These are phyloP conservation scores for Schizophyllum amplum DNA, from an alignment of 1,284 basidiomycete species.

Conservation along the genomic window DNA sequence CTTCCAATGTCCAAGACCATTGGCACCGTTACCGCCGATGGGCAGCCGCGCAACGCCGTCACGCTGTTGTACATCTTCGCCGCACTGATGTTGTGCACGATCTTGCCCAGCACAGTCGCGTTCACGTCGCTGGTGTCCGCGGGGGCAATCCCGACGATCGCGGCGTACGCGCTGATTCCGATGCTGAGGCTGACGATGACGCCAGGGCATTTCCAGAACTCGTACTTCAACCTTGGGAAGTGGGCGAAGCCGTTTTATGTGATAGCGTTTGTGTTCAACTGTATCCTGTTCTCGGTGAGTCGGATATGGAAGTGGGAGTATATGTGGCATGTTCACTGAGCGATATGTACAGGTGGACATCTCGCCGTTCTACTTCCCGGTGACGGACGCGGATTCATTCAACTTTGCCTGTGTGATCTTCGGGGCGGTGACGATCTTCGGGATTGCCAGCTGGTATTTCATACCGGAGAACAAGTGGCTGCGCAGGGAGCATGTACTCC, in stretches of 20 bases:
- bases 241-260: constrained; percentile 63
- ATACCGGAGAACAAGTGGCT: constrained; percentile 29
- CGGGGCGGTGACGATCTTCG: constrained; percentile 69
- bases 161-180: constrained; percentile 21
- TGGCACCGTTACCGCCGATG: constrained; percentile 54
- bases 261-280: constrained; percentile 63
- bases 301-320: not conserved
- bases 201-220: constrained; percentile 9
- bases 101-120: constrained; percentile 78
- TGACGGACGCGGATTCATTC: constrained; percentile 53
- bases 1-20: constrained; percentile 78
- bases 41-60: constrained; percentile 75
- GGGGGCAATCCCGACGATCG: constrained; percentile 73
- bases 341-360: constrained; percentile 48
- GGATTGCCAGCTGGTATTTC: constrained; percentile 66
- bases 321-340: constrained; percentile 6
- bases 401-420: constrained; percentile 82
- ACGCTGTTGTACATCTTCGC: constrained; percentile 76
- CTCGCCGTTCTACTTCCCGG: constrained; percentile 79
- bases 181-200: constrained; percentile 10
- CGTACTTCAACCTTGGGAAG: constrained; percentile 23
- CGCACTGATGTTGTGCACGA: constrained; percentile 67
- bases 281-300: constrained; percentile 61
- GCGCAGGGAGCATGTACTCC: constrained; percentile 10
- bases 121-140: constrained; percentile 83